phyloP scores from a whole-genome alignment of 2,329 filamentous ascomycete species.

The Grosmannia penicillata region DNA sequence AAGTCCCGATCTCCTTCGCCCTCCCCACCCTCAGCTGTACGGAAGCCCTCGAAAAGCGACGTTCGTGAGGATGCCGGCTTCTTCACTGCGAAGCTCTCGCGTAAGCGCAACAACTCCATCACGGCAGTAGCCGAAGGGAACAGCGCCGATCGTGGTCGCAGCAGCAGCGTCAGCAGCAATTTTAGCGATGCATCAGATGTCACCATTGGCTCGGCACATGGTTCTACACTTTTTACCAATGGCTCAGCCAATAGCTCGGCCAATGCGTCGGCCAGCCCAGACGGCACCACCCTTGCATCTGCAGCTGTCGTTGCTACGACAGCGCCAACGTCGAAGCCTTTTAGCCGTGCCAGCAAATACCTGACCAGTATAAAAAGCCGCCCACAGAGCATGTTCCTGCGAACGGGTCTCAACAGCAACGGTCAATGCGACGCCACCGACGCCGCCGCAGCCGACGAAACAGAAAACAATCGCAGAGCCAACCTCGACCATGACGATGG shows the following conservation, averaged over 20 bases:
- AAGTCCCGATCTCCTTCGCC: constrained; percentile 32
- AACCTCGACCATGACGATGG: background rate
- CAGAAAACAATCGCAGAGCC: background rate
- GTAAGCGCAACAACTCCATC: constrained; percentile 4
- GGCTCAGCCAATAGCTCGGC: too few relatives aligned
- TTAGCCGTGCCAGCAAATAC: constrained; percentile 31
- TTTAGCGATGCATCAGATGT: background rate
- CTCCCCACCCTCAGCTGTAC: constrained; percentile 20
- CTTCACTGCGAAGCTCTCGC: constrained; percentile 3
- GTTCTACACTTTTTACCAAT: background rate
- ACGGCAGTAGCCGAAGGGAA: background rate
- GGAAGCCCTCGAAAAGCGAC: background rate
- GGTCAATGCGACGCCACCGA: background rate
- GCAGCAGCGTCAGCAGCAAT: constrained; percentile 7
- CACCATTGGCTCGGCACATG: constrained; percentile 2
- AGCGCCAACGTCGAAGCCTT: constrained; percentile 18
- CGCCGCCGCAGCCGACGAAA: background rate
- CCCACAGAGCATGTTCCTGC: constrained; percentile 26
- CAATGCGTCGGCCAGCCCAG: too few relatives aligned
- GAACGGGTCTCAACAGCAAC: constrained; percentile 14
- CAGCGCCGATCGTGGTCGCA: constrained; percentile 12
- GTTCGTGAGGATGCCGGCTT: constrained; percentile 7
- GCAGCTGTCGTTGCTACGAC: background rate
- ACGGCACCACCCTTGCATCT: background rate
- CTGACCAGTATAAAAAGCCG: constrained; percentile 36